Percentiles rank a stretch among this genome's conserved stretches.
These are phyloP conservation scores for Martiniozyma asiatica DNA, from an alignment of 1,139 yeast species.

Conservation along the genomic window DNA sequence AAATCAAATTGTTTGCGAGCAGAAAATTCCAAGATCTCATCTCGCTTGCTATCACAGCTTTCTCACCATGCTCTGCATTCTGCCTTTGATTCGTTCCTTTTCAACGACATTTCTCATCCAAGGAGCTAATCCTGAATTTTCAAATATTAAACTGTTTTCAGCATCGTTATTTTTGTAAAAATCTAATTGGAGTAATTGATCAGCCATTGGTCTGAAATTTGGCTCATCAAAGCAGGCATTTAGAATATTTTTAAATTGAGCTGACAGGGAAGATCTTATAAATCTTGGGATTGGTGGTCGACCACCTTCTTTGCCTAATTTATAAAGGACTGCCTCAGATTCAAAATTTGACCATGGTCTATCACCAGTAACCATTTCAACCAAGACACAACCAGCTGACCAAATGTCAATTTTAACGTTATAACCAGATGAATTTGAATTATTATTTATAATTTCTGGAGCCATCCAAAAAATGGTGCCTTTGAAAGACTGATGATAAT, in stretches of 20 bases:
- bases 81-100: slow-evolving; percentile 16
- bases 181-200: too few relatives aligned
- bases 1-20: too few relatives aligned
- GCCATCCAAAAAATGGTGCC: slow-evolving; percentile 99
- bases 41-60: too few relatives aligned
- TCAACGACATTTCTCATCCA: slow-evolving; percentile 41
- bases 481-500: slow-evolving; percentile 88
- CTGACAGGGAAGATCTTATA: slow-evolving; percentile 49
- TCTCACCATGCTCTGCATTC: slow-evolving; percentile 13
- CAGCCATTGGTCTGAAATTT: slow-evolving; percentile 58
- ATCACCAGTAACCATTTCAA: slow-evolving; percentile 88
- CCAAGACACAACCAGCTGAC: slow-evolving; percentile 91
- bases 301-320: slow-evolving; percentile 63
- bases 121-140: slow-evolving; percentile 50
- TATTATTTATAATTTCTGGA: slow-evolving; percentile 86
- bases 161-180: too few relatives aligned
- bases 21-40: too few relatives aligned
- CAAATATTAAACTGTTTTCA: slow-evolving; percentile 43
- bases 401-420: slow-evolving; percentile 92
- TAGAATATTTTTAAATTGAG: slow-evolving; percentile 57
- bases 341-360: slow-evolving; percentile 79
- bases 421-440: slow-evolving; percentile 67
- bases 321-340: slow-evolving; percentile 64
- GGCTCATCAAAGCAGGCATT: slow-evolving; percentile 78
- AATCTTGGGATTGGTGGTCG: slow-evolving; percentile 97